These are phyloP conservation scores for Termitomyces sp. DNA, from an alignment of 1,284 basidiomycete genomes.

Conservation along the genomic window DNA sequence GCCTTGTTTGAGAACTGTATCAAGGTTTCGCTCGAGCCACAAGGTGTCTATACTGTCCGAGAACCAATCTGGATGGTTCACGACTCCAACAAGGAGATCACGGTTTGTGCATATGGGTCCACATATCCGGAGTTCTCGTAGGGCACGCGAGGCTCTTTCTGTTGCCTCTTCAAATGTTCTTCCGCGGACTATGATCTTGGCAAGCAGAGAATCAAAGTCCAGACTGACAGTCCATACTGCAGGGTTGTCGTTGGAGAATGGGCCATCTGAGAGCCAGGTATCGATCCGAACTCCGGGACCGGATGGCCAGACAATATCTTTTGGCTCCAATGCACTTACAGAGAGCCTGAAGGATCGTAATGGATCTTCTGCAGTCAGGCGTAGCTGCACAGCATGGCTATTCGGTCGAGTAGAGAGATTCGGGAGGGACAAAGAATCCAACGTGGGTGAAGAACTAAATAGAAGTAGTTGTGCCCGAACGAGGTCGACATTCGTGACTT, in stretches of 20 bases:
- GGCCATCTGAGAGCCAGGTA: constrained; percentile 32
- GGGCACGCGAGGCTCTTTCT: constrained; percentile 27
- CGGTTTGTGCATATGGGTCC: constrained; percentile 31
- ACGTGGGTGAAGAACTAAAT: constrained; percentile 21
- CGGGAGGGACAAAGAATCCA: constrained; percentile 21
- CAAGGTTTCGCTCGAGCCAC: constrained; percentile 34
- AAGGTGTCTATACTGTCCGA: constrained; percentile 29
- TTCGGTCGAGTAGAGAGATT: constrained; percentile 17
- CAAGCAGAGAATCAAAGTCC: constrained; percentile 38
- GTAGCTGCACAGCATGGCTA: constrained; percentile 33
- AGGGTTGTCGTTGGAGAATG: constrained; percentile 6
- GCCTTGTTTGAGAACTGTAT: constrained; percentile 21
- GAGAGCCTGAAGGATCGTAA: constrained; percentile 30
- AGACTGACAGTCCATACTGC: constrained; percentile 30
- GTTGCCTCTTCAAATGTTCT: constrained; percentile 29
- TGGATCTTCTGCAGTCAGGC: constrained; percentile 38
- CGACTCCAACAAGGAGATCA: constrained; percentile 29
- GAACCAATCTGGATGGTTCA: constrained; percentile 31
- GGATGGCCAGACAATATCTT: constrained; percentile 31
- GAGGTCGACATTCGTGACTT: constrained; percentile 33
- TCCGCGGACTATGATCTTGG: constrained; percentile 35
- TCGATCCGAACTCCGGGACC: constrained; percentile 36
- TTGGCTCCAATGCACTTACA: constrained; percentile 26
- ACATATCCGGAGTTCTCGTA: constrained; percentile 27
- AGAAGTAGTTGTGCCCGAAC: constrained; percentile 34